phyloP scores from a whole-genome alignment of 768 basidiomycete genomes.

The Infundibulicybe gibba region DNA sequence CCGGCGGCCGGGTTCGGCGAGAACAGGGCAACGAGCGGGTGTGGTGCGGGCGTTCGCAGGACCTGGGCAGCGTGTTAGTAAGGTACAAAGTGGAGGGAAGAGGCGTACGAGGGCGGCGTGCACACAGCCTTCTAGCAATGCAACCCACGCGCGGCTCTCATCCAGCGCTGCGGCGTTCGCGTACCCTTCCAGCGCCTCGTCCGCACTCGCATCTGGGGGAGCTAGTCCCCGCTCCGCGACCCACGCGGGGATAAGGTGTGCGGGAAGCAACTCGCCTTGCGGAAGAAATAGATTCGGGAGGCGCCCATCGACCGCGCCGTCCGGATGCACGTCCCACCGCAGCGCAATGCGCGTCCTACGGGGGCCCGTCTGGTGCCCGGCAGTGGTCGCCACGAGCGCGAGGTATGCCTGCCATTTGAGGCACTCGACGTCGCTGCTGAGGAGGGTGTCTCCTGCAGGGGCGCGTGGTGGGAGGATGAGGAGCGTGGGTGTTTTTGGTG shows the following conservation, averaged over 20 bases:
- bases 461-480: conserved; percentile 52
- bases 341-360: conserved; percentile 34
- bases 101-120: conserved; percentile 69
- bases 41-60: no score
- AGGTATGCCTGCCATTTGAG: conserved; percentile 89
- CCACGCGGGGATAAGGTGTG: conserved; percentile 73
- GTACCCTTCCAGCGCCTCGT: conserved; percentile 63
- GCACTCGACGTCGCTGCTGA: conserved; percentile 81
- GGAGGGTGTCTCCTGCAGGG: conserved; percentile 21
- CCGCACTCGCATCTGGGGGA: conserved; percentile 39
- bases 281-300: conserved; percentile 69
- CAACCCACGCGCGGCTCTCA: conserved; percentile 81
- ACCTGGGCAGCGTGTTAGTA: conserved; percentile 28
- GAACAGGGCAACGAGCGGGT: conserved; percentile 32
- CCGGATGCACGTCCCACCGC: conserved; percentile 65
- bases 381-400: conserved; percentile 56
- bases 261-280: conserved; percentile 53
- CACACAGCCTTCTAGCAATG: conserved; percentile 71
- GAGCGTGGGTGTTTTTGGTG: conserved; percentile 40
- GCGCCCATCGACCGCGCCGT: conserved; percentile 65
- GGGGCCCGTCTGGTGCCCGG: no score
- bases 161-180: conserved; percentile 52
- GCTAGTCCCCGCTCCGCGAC: conserved; percentile 29
- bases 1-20: conserved; percentile 16
- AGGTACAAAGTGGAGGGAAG: conserved; percentile 1